Percentiles rank a stretch among this genome's conserved stretches.
Evolutionary conservation across 495 filamentous ascomycete genomes (phyloP).

Genomic region (Hypoxylon intermedium): DNA sequence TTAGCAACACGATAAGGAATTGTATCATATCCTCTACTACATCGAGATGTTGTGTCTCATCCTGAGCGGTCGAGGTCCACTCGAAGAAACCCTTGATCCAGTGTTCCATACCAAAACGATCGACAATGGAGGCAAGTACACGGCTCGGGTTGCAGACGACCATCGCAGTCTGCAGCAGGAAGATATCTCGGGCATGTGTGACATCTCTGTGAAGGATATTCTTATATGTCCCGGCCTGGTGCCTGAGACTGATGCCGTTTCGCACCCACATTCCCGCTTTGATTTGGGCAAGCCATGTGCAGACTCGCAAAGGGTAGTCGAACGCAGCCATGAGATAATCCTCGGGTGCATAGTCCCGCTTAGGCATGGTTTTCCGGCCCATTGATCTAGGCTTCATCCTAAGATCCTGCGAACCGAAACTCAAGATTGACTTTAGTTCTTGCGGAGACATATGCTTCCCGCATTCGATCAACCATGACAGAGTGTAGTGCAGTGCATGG

Average conservation of each 20-base stretch:
- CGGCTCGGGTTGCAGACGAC: slow-evolving; percentile 83
- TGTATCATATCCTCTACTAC: slow-evolving; percentile 96
- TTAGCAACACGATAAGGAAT: slow-evolving; percentile 86
- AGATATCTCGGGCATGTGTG: slow-evolving; percentile 92
- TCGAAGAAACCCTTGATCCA: slow-evolving; percentile 87
- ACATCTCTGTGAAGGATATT: slow-evolving; percentile 87
- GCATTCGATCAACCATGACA: slow-evolving; percentile 96
- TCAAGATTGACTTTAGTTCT: slow-evolving; percentile 69
- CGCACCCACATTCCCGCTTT: slow-evolving; percentile 98
- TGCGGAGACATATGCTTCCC: slow-evolving; percentile 75
- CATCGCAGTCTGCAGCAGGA: slow-evolving; percentile 88
- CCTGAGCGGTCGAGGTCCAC: slow-evolving; percentile 67
- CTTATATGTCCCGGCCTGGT: slow-evolving; percentile 92
- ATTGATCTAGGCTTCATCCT: slow-evolving; percentile 62
- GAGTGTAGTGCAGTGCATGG: slow-evolving; percentile 91
- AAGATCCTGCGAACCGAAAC: slow-evolving; percentile 66
- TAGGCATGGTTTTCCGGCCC: slow-evolving; percentile 60
- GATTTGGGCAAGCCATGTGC: slow-evolving; percentile 97
- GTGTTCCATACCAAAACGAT: slow-evolving; percentile 86
- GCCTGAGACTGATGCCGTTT: slow-evolving; percentile 92
- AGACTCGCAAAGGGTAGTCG: slow-evolving; percentile 90
- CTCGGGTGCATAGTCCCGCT: slow-evolving; percentile 62
- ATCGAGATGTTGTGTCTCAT: slow-evolving; percentile 86
- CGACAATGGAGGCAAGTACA: slow-evolving; percentile 87
- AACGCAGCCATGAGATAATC: slow-evolving; percentile 87